Conservation (phyloP, 495 filamentous ascomycete genomes). For the Extremus antarcticus region DNA sequence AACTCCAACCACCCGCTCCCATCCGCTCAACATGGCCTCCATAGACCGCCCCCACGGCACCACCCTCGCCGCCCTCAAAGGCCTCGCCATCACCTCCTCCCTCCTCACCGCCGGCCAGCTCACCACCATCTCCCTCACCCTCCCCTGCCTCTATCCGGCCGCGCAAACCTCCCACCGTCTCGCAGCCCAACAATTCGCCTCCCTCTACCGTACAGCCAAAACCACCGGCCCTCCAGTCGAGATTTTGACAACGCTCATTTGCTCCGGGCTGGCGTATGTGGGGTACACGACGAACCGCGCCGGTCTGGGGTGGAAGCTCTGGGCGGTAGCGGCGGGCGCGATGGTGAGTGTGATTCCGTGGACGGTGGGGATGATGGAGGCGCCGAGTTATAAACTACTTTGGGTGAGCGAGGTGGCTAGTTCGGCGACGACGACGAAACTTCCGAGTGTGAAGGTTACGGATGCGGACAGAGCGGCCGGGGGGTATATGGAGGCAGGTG, state of each 20-base stretch:
- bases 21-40: not conserved
- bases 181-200: slow-evolving; percentile 9
- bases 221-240: not conserved
- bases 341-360: slow-evolving; percentile 4
- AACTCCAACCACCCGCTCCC: not conserved
- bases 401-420: slow-evolving; percentile 5
- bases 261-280: slow-evolving; percentile 7
- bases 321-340: not conserved
- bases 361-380: slow-evolving; percentile 7
- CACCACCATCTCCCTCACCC: slow-evolving; percentile 4
- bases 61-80: slow-evolving; percentile 8
- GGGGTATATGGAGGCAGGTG: not conserved
- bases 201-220: slow-evolving; percentile 5
- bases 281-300: not conserved
- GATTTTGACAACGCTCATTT: slow-evolving; percentile 4
- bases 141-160: slow-evolving; percentile 11
- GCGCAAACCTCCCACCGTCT: slow-evolving; percentile 11
- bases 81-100: slow-evolving; percentile 8
- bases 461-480: not conserved
- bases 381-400: slow-evolving; percentile 6
- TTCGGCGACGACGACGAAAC: not conserved
- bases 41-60: slow-evolving; percentile 4
- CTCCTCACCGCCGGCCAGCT: slow-evolving; percentile 10
- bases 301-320: slow-evolving; percentile 9
- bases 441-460: not conserved